phyloP scores from a whole-genome alignment of 768 basidiomycete species.

The Podaxis sp. region DNA sequence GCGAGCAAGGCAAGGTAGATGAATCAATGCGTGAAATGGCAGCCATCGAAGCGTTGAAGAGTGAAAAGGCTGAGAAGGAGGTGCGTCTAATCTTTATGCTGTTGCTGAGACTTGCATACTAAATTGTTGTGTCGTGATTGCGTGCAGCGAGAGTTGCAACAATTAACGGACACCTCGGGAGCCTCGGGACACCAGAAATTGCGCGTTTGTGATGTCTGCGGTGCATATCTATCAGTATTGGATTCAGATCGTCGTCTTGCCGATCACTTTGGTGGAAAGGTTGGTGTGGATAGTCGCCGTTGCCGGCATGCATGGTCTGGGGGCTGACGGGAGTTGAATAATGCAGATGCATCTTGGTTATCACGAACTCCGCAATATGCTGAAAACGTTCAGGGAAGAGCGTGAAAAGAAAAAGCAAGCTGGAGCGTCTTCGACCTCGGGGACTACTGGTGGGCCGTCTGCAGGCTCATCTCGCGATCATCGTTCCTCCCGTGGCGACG shows the following conservation, averaged over 20 bases:
- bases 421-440: constrained; percentile 40
- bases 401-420: constrained; percentile 77
- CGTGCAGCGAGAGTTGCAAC: constrained; percentile 84
- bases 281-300: constrained; percentile 36
- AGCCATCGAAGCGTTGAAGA: constrained; percentile 96
- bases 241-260: constrained; percentile 98
- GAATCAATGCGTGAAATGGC: constrained; percentile 98
- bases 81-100: constrained; percentile 38
- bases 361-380: constrained; percentile 95
- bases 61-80: constrained; percentile 95
- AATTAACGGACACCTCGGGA: constrained; percentile 96
- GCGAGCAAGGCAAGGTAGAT: constrained; percentile 98
- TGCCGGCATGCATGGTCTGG: constrained; percentile 16
- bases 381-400: constrained; percentile 87
- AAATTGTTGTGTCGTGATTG: constrained; percentile 17
- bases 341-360: constrained; percentile 97
- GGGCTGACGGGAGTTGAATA: constrained; percentile 28
- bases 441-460: constrained; percentile 38
- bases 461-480: constrained; percentile 46
- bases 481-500: constrained; percentile 40
- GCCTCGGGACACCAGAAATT: constrained; percentile 99
- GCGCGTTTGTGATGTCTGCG: constrained; percentile 99
- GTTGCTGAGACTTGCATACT: constrained; percentile 14
- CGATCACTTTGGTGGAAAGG: constrained; percentile 99
- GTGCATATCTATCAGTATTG: constrained; percentile 96